Percentiles rank a stretch among this genome's conserved stretches.
phyloP scores from a whole-genome alignment of 306 rosid species.

The Dryas alaskensis region DNA sequence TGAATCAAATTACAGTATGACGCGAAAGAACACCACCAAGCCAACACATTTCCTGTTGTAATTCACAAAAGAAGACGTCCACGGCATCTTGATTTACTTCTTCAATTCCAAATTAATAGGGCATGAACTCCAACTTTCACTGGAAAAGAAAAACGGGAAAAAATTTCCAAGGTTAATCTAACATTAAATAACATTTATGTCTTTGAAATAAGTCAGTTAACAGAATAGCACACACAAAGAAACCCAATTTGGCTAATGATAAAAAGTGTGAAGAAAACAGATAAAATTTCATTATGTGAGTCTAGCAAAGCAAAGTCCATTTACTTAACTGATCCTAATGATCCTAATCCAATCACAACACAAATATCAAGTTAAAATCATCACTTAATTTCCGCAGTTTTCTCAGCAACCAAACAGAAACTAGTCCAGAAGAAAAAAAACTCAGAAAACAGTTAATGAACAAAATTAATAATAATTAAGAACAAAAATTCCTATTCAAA shows the following conservation, averaged over 20 bases:
- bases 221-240: neutral
- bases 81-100: conserved; percentile 72
- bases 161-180: neutral
- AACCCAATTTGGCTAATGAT: neutral
- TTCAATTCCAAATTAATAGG: conserved; percentile 37
- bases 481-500: neutral
- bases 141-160: conserved; percentile 27
- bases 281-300: neutral
- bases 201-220: neutral
- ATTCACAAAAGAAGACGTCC: conserved; percentile 66
- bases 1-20: conserved; percentile 72
- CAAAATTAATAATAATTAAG: neutral
- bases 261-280: neutral
- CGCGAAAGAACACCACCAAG: conserved; percentile 88
- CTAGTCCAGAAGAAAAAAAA: neutral
- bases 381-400: neutral
- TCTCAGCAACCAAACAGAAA: neutral
- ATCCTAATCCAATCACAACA: neutral
- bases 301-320: neutral
- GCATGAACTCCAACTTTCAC: conserved; percentile 24
- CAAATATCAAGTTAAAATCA: neutral
- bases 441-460: neutral
- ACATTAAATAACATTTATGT: neutral
- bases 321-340: neutral
- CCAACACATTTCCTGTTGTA: conserved; percentile 73